Evolutionary conservation across 108 stramenopile species (phyloP), one percentile per base, ranked within the genome.

Genomic region (Conticribra weissflogii): DNA sequence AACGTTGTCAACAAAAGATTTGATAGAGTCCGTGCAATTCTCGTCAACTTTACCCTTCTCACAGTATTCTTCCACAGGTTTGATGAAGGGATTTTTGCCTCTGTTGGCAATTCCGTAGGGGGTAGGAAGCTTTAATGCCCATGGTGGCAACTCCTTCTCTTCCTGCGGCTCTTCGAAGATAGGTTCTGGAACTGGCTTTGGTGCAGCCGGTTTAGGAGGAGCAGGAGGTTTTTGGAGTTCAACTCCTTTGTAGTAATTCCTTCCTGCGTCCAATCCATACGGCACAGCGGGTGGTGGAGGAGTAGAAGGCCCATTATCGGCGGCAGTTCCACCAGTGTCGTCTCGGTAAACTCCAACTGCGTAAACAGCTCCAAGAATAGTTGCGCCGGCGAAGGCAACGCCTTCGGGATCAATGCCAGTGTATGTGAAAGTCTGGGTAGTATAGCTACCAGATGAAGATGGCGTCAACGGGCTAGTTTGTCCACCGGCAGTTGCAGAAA

Each of bases 91-190:
- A 61, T 78, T 78, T 22, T 54, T 71, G 14, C 47, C n/a, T 19
- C 46, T 45, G 25, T 78, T 78, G 4, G 57, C 30, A 14, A 78
- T 32, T 45, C 77, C 77, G 52, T 78, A 78, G 25, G 77, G 77
- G 18, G 57, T 54, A 15, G 77, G 69, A 27, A 57, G 64, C 29
- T 54, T 47, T n/a, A 47, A 44, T n/a, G n/a, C n/a, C 52, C 68
- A 62, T 53, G 36, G 54, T 36, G 21, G 49, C 44, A 29, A 8
- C 21, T 54, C 32, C 15, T 65, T 28, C 46, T 63, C 49, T 12
- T 51, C 19, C 33, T 30, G 18, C 16, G 24, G 29, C 52, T 34
- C 44, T 22, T 55, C 57, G 2, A 53, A 55, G 24, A 15, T 12
- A 32, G 58, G 63, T 16, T 27, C 21, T 17, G 34, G 23, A 22